Evolutionary conservation across 129 eudicot species (phyloP), one percentile per base, ranked within the genome.

Genomic region (Rutidosis leptorrhynchoides): DNA sequence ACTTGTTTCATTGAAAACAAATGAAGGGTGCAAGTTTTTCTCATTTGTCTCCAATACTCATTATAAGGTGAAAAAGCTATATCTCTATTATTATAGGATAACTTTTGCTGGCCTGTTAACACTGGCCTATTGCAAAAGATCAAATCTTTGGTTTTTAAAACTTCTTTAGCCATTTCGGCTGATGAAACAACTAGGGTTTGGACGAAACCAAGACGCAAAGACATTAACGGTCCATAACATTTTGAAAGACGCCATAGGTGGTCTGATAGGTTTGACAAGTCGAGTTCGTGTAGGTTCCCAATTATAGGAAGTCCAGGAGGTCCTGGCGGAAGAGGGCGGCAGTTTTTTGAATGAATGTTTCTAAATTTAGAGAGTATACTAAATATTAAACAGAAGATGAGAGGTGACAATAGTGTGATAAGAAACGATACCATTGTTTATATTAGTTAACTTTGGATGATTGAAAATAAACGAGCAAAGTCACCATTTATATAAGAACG

Each of bases 301-400:
- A 82, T 78, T 3, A 82, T 14, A 1, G 87, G 87, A 62, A 82
- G 81, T 11, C 81, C 74, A 0, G 78, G 63, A 15, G 87, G 87
- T 16, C 87, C 87, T 3, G 87, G 83, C n/a, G 80, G 83, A 14
- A 74, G 60, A 56, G 40, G 66, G 72, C 7, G 37, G 49, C 42
- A 25, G 20, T 29, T n/a, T 26, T 58, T 65, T 12, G 23, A 29
- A 1, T 16, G 8, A 40, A 29, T 53, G 15, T 1, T 73, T 57
- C 15, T 65, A 1, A 32, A 27, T 17, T 42, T 78, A 0, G 25
- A 52, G 16, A 74, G 25, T 12, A 73, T n/a, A 5, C 17, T 58
- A 61, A 27, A 74, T 10, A 56, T 69, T 1, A 12, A 63, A 53
- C 12, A 64, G 1, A 29, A 26, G 46, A 64, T 64, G 46, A 35